phyloP scores from a whole-genome alignment of 306 rosid genomes.

The apple (Malus domestica) region DNA sequence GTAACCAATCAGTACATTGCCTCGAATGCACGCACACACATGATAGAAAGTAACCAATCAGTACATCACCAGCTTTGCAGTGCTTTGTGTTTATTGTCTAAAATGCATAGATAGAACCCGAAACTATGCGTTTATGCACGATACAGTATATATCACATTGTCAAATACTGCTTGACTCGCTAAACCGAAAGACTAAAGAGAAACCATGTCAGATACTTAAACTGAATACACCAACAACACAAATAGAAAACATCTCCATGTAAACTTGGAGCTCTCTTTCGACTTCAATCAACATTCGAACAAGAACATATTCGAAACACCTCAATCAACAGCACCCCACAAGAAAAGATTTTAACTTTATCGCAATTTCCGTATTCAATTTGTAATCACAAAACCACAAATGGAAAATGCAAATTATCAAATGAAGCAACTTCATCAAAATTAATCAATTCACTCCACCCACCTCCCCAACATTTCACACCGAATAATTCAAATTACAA shows the following conservation, averaged over 20 bases:
- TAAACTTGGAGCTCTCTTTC: neutral
- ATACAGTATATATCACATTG: neutral
- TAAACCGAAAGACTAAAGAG: neutral
- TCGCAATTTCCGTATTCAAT: no score
- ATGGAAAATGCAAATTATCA: neutral
- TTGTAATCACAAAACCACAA: neutral
- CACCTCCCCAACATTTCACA: neutral
- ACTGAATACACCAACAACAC: neutral
- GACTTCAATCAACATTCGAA: neutral
- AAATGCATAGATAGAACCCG: neutral
- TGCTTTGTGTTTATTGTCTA: neutral
- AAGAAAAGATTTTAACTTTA: neutral
- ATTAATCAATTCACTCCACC: neutral
- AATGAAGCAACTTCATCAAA: neutral
- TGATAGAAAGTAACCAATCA: no score
- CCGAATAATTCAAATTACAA: neutral
- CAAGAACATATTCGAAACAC: neutral
- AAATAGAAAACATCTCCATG: neutral
- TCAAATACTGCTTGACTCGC: neutral
- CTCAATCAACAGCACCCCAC: neutral
- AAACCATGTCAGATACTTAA: no score
- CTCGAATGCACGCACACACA: neutral
- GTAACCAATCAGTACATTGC: neutral
- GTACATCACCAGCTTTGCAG: neutral
- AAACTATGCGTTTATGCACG: neutral